Conservation (phyloP, 2,329 filamentous ascomycete genomes). For the Onygena corvina region DNA sequence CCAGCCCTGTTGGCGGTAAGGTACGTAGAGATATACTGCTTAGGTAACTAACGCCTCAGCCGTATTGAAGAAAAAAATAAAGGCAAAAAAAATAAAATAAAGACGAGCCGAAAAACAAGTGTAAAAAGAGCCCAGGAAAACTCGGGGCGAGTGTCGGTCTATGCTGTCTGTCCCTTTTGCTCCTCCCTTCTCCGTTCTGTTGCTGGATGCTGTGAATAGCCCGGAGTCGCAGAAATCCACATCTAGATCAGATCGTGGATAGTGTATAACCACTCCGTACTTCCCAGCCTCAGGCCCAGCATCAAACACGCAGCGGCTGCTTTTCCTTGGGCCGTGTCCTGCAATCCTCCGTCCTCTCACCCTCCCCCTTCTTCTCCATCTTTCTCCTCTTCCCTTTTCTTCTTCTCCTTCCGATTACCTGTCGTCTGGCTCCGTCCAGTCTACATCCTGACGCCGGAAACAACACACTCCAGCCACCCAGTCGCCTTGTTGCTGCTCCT, state of each 20-base stretch:
- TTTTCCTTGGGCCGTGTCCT: not conserved
- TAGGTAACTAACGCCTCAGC: not conserved
- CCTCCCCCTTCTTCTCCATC: not conserved
- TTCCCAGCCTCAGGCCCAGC: not conserved
- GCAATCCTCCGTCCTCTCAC: not conserved
- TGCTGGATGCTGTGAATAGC: too few species aligned
- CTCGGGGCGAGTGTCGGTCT: not conserved
- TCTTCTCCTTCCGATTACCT: not conserved
- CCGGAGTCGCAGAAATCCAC: slow-evolving; percentile 2
- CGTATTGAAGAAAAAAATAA: not conserved
- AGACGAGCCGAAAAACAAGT: not conserved
- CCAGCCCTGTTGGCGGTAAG: too few species aligned
- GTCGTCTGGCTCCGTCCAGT: too few species aligned
- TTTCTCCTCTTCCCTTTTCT: not conserved
- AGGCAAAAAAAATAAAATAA: not conserved
- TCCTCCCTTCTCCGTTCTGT: not conserved
- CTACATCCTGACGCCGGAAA: too few species aligned
- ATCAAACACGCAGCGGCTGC: not conserved
- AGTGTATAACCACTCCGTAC: too few species aligned
- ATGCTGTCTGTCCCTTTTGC: not conserved
- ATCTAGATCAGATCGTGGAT: slow-evolving; percentile 6
- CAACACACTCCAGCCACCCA: too few species aligned
- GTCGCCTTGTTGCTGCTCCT: not conserved
- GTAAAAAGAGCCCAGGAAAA: too few species aligned
- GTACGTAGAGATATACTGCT: too few species aligned